phyloP scores from a whole-genome alignment of 192 early-diverging fungal genomes.

The Backusella circina region DNA sequence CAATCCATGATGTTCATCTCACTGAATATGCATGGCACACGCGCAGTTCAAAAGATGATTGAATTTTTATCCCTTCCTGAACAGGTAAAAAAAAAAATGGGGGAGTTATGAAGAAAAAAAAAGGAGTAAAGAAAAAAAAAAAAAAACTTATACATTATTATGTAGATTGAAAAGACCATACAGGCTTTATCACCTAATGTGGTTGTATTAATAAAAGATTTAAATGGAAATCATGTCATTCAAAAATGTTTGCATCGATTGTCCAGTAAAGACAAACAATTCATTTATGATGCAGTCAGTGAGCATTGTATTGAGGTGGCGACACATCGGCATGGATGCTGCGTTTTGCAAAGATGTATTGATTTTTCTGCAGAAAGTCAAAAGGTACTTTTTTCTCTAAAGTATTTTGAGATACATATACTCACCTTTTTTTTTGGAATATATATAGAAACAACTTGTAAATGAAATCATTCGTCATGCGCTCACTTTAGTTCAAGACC shows the following conservation, averaged over 20 bases:
- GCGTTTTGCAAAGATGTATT: constrained; percentile 87
- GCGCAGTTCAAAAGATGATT: constrained; percentile 89
- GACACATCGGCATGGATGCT: constrained; percentile 87
- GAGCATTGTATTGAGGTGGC: constrained; percentile 76
- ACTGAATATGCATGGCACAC: constrained; percentile 89
- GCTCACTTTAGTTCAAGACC: constrained; percentile 77
- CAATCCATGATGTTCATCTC: constrained; percentile 75
- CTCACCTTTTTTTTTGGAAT: neutral
- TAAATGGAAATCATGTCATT: constrained; percentile 91
- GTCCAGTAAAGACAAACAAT: constrained; percentile 74
- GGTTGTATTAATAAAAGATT: constrained; percentile 81
- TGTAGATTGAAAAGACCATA: constrained; percentile 60
- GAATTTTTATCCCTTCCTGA: constrained; percentile 66
- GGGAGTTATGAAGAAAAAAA: neutral
- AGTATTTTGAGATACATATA: neutral
- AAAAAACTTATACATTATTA: neutral
- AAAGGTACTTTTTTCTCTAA: constrained; percentile 35
- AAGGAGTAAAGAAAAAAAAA: neutral
- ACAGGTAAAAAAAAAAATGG: constrained; percentile 36
- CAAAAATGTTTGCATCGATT: constrained; percentile 86
- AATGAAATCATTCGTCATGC: constrained; percentile 70
- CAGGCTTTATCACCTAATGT: constrained; percentile 63
- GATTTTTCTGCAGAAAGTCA: constrained; percentile 72
- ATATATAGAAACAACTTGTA: constrained; percentile 62
- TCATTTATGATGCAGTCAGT: constrained; percentile 82